Evolutionary conservation across 31 red algal genomes (phyloP).

Genomic region (Endocladia muricata): DNA sequence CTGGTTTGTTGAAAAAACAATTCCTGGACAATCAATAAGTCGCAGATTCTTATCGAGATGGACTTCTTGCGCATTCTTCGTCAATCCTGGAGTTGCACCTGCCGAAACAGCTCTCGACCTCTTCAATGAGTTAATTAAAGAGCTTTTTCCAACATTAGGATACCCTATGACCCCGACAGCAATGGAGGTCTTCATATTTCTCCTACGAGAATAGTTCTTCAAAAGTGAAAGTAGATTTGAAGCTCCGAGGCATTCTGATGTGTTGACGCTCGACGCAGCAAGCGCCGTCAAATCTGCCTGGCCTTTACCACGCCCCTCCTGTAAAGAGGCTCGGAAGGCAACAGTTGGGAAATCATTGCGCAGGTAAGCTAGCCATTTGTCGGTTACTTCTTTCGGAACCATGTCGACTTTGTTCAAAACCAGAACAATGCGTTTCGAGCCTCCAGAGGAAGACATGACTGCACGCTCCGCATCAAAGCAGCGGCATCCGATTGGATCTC

Average conservation of each 20-base stretch:
- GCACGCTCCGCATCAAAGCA: conserved; percentile 75
- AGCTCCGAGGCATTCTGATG: conserved; percentile 63
- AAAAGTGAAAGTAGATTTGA: conserved; percentile 64
- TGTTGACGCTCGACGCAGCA: conserved; percentile 43
- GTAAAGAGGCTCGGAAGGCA: conserved; percentile 71
- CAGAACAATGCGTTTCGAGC: conserved; percentile 84
- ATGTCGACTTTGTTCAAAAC: conserved; percentile 98
- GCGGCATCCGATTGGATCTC: conserved; percentile 90
- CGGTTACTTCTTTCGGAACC: conserved; percentile 80
- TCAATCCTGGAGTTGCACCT: conserved; percentile 88
- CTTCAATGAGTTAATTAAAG: conserved; percentile 88
- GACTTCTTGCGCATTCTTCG: conserved; percentile 86
- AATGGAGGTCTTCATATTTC: conserved; percentile 62
- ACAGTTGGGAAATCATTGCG: conserved; percentile 88
- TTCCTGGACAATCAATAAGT: conserved; percentile 95
- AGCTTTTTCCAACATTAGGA: conserved; percentile 97
- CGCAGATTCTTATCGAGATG: conserved; percentile 90
- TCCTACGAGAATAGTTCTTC: conserved; percentile 77
- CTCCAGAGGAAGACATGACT: conserved; percentile 63
- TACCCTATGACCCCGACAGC: conserved; percentile 95
- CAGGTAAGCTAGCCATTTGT: conserved; percentile 84
- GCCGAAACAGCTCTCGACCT: conserved; percentile 74
- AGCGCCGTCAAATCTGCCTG: conserved; percentile 65
- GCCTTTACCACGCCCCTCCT: conserved; percentile 66
- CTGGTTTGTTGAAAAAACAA: conserved; percentile 80